Base-by-base conservation (phyloP, 768 basidiomycete species). In the Sporobolomyces roseus region DNA sequence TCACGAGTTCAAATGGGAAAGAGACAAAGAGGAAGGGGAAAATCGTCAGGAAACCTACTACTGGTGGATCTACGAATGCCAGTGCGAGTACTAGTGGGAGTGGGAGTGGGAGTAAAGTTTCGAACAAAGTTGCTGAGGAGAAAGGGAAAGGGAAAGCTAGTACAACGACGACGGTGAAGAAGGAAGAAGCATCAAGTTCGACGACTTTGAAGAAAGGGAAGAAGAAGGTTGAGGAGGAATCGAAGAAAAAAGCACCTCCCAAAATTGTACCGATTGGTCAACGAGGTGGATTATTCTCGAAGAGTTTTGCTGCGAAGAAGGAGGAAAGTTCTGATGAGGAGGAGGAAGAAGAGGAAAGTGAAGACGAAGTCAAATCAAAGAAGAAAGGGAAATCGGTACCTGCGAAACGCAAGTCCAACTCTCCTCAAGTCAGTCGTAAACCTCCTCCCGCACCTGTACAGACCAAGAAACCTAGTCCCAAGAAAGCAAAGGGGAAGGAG, bases 401-500 rank as follows among this genome's bases (percentile, higher is more conserved):
- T 5, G 63, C 68, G 9, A 69, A 69, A 48, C 49, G 68, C 49
- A 69, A 65, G 49, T 69, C 68, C 27, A 60, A 43, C 23, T 69
- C 68, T 23, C 68, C 68, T 23, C 43, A 23, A 58, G 58, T 53
- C 29, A 17, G 56, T 7, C 62, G 62, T 25, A 30, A 56, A 23
- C 36, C 55, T 7, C 49, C 49, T 13, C 30, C 55, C 14, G 27
- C n/a, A n/a, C n/a, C n/a, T n/a, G n/a, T n/a, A n/a, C n/a, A n/a
- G n/a, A n/a, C 58, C 19, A 60, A 32, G 32, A 60, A 60, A n/a
- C 38, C 19, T 17, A 17, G 55, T 9, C 50, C 61, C 7, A 35
- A 25, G 3, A 66, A 61, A 14, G 35, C 50, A 27, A 23, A 48
- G 56, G 30, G 33, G n/a, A 3, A 21, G 7, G 58, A 14, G 8